Evolutionary conservation across 495 filamentous ascomycete genomes (phyloP).

Genomic region (Tuber brumale): DNA sequence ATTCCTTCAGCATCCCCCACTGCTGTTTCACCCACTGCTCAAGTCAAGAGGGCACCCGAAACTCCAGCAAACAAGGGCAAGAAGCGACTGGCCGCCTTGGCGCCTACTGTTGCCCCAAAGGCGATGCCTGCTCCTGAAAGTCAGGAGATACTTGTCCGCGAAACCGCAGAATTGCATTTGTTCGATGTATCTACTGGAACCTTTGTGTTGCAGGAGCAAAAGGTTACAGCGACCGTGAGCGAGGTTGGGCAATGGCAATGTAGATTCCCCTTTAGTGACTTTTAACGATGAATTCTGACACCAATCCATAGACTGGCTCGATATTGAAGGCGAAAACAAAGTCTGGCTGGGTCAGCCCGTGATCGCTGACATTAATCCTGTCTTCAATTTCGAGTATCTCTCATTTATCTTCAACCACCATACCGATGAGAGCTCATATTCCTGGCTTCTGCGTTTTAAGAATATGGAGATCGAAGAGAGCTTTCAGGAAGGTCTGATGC

Average conservation of each 20-base stretch:
- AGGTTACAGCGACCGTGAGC: conserved; percentile 69
- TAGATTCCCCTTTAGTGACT: conserved; percentile 17
- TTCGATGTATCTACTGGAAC: conserved; percentile 81
- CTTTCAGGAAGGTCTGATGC: conserved; percentile 92
- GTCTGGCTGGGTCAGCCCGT: conserved; percentile 87
- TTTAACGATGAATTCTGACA: conserved; percentile 7
- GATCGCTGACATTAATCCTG: conserved; percentile 85
- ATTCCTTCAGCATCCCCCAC: conserved; percentile 37
- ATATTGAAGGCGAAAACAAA: conserved; percentile 67
- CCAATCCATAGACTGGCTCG: conserved; percentile 61
- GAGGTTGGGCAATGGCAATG: conserved; percentile 87
- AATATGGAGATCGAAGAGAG: conserved; percentile 69
- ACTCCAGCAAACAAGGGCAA: conserved; percentile 24
- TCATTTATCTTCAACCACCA: conserved; percentile 99
- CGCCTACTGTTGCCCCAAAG: conserved; percentile 52
- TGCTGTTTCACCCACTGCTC: conserved; percentile 17
- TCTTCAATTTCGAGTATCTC: conserved; percentile 96
- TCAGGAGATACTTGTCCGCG: conserved; percentile 64
- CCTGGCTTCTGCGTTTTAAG: conserved; percentile 90
- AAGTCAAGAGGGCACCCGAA: conserved; percentile 15
- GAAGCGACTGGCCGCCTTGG: conserved; percentile 38
- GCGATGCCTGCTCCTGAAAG: conserved; percentile 60
- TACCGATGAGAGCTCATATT: conserved; percentile 77
- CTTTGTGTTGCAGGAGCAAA: conserved; percentile 72
- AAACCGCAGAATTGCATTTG: conserved; percentile 78